Conservation (phyloP, 371 early-diverging fungal genomes). For the Mortierella polycephala region DNA sequence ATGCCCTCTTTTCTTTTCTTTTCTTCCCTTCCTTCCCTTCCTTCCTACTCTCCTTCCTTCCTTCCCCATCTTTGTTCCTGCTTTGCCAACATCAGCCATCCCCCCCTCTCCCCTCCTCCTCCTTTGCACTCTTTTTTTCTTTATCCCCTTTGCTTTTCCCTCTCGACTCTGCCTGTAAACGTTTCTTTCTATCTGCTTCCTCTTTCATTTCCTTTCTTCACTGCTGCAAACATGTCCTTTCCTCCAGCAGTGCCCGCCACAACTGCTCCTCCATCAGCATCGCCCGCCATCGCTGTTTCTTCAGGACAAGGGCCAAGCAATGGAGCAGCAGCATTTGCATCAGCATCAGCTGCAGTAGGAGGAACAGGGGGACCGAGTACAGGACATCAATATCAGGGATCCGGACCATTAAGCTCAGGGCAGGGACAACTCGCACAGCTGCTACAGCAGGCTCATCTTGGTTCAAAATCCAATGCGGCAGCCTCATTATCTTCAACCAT, state of each 20-base stretch:
- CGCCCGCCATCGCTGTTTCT: slow-evolving; percentile 9
- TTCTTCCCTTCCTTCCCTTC: slow-evolving; percentile 3
- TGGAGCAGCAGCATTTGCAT: too few species aligned
- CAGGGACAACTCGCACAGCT: slow-evolving; percentile 25
- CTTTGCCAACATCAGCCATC: neutral
- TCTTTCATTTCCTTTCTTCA: neutral
- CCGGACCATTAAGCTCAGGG: neutral
- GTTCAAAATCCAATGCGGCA: slow-evolving; percentile 14
- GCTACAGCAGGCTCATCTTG: slow-evolving; percentile 14
- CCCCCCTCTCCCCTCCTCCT: neutral
- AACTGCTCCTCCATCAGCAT: neutral
- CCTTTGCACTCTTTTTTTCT: slow-evolving; percentile 1
- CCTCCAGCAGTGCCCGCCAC: slow-evolving; percentile 7
- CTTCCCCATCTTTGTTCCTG: slow-evolving; percentile 1
- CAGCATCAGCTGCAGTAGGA: slow-evolving; percentile 14
- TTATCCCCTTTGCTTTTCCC: neutral
- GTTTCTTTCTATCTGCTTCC: neutral
- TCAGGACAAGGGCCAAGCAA: slow-evolving; percentile 31
- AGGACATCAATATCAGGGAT: neutral
- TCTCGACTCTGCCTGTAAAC: neutral
- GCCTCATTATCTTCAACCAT: slow-evolving; percentile 36
- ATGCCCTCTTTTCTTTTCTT: neutral
- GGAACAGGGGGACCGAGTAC: slow-evolving; percentile 5
- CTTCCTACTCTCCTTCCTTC: neutral
- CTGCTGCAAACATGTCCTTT: slow-evolving; percentile 13